A percentile compares a stretch with the other conserved stretches of the same genome.
phyloP scores from a whole-genome alignment of 257 asterid genomes.

The Coffea canephora region DNA sequence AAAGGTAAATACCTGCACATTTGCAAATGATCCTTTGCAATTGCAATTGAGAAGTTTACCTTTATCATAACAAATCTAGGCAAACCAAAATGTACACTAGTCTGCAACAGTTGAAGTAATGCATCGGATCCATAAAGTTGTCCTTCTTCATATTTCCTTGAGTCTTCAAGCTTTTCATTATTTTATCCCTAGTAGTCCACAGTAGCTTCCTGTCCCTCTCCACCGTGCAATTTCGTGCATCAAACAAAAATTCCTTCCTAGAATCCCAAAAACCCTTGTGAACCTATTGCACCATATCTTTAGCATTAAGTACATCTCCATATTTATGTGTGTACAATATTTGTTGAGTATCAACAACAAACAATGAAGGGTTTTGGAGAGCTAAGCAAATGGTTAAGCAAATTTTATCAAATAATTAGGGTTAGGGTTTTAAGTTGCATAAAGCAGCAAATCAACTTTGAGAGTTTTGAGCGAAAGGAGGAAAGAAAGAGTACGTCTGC shows the following conservation, averaged over 20 bases:
- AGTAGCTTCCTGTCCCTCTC: not conserved
- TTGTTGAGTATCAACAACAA: not conserved
- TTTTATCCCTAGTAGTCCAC: slow-evolving; percentile 7
- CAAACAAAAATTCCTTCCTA: not conserved
- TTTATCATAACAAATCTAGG: not conserved
- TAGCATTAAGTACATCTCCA: not conserved
- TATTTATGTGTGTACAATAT: not conserved
- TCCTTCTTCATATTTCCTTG: slow-evolving; percentile 12
- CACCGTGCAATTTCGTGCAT: not conserved
- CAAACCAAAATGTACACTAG: slow-evolving; percentile 8
- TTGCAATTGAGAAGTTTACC: not conserved
- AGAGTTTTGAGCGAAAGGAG: not conserved
- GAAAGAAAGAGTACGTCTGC: not conserved
- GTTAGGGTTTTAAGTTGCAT: slow-evolving; percentile 10
- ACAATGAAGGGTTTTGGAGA: slow-evolving; percentile 1
- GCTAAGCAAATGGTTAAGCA: not conserved
- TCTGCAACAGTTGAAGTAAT: slow-evolving; percentile 20
- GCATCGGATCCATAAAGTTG: slow-evolving; percentile 28
- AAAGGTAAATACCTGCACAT: not conserved
- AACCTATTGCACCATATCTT: not conserved
- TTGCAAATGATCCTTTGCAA: not conserved
- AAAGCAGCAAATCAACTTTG: not conserved
- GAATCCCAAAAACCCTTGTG: not conserved
- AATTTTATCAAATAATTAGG: not conserved
- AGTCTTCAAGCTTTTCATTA: slow-evolving; percentile 22